Conservation (phyloP, 352 stramenopile genomes). For the Globisporangium spiculum region DNA sequence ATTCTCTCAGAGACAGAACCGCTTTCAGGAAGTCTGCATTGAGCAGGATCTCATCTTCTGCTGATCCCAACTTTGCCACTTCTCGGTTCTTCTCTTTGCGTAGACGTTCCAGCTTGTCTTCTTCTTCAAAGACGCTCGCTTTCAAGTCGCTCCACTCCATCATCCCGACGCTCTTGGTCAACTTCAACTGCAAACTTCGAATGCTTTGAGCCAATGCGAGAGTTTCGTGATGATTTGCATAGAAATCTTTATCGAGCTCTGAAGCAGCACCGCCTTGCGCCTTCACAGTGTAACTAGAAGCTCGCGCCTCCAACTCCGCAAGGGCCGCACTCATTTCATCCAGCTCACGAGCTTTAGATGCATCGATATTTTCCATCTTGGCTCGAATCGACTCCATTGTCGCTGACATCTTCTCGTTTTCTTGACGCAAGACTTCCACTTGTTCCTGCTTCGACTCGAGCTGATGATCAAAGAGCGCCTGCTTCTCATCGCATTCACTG, state of each 20-base stretch:
- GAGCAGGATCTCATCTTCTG: constrained; percentile 54
- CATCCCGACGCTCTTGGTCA: constrained; percentile 53
- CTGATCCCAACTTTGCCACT: constrained; percentile 34
- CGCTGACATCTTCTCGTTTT: constrained; percentile 37
- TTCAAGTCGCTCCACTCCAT: constrained; percentile 59
- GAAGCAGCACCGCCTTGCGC: neutral
- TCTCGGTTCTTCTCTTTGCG: constrained; percentile 32
- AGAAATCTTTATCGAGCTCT: constrained; percentile 41
- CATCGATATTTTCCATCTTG: constrained; percentile 45
- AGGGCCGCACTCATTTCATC: constrained; percentile 32
- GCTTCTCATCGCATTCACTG: constrained; percentile 37
- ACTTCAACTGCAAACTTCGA: constrained; percentile 47
- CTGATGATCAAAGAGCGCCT: constrained; percentile 37
- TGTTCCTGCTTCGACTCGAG: constrained; percentile 45
- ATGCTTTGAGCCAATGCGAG: constrained; percentile 39
- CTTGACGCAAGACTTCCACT: constrained; percentile 34
- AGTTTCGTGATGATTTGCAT: constrained; percentile 44
- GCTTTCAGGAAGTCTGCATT: constrained; percentile 64
- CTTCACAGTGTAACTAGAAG: neutral
- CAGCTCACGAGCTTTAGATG: constrained; percentile 38
- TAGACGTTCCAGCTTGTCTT: constrained; percentile 40
- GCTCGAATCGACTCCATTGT: constrained; percentile 35
- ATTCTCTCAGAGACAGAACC: constrained; percentile 28
- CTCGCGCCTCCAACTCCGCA: constrained; percentile 32
- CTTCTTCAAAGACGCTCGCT: constrained; percentile 37